These are phyloP conservation scores for Lactarius trivialis DNA, from an alignment of 768 basidiomycete genomes.

Conservation along the genomic window DNA sequence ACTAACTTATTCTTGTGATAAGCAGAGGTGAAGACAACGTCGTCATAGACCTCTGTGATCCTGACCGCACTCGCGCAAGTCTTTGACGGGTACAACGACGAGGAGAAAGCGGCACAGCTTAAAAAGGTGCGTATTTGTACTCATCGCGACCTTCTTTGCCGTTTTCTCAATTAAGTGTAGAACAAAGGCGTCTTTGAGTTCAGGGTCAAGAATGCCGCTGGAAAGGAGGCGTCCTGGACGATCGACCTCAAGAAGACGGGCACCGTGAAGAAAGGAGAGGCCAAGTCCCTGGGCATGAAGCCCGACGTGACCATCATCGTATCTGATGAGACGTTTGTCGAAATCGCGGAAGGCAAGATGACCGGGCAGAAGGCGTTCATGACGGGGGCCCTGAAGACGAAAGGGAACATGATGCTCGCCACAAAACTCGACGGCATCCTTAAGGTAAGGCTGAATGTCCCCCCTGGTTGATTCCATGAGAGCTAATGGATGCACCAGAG, in stretches of 20 bases:
- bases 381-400: conserved; percentile 89
- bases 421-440: conserved; percentile 84
- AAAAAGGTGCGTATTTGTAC: conserved; percentile 54
- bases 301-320: conserved; percentile 78
- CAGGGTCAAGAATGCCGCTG: conserved; percentile 64
- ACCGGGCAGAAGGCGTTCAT: conserved; percentile 96
- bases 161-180: conserved; percentile 28
- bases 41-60: conserved; percentile 57
- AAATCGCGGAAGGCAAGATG: conserved; percentile 70
- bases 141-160: not conserved
- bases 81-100: conserved; percentile 48
- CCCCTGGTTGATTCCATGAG: not conserved
- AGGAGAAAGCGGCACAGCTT: conserved; percentile 60
- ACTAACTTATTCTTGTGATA: not conserved
- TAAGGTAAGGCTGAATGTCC: conserved; percentile 44
- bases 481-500: conserved; percentile 2
- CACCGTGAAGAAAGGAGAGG: conserved; percentile 60
- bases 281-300: conserved; percentile 49
- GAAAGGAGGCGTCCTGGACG: conserved; percentile 75
- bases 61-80: conserved; percentile 45
- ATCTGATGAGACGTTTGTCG: conserved; percentile 66
- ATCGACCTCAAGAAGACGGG: conserved; percentile 90
- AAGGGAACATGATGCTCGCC: conserved; percentile 89
- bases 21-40: not conserved
- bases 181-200: conserved; percentile 87